These are phyloP conservation scores for Powellomyces hirtus DNA, from an alignment of 192 early-diverging fungal genomes.

Conservation along the genomic window DNA sequence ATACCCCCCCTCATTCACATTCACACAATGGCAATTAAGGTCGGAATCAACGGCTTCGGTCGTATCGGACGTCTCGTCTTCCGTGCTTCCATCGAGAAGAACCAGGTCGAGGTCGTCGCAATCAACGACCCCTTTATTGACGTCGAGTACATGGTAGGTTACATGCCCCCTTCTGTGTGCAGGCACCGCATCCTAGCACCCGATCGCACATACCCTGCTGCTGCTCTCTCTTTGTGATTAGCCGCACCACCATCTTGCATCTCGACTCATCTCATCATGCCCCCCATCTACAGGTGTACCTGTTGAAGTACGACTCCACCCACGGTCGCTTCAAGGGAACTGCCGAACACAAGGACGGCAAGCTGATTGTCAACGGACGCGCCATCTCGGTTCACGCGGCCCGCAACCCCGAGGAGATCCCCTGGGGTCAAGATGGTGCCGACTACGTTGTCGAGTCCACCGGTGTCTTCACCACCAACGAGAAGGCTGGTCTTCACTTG, in stretches of 20 bases:
- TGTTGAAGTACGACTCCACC: slow-evolving; percentile 98
- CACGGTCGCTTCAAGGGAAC: slow-evolving; percentile 92
- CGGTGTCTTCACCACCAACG: slow-evolving; percentile 94
- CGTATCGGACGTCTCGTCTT: slow-evolving; percentile 98
- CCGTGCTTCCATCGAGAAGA: slow-evolving; percentile 73
- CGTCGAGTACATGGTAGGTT: slow-evolving; percentile 85
- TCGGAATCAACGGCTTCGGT: slow-evolving; percentile 79
- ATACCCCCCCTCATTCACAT: no score
- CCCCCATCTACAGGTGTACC: slow-evolving; percentile 87
- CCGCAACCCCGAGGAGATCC: slow-evolving; percentile 83
- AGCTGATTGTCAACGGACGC: slow-evolving; percentile 87
- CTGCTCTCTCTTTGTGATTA: not conserved
- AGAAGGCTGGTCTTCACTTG: slow-evolving; percentile 82
- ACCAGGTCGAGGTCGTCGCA: slow-evolving; percentile 65
- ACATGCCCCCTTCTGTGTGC: not conserved
- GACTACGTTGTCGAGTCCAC: slow-evolving; percentile 98
- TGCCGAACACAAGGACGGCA: slow-evolving; percentile 76
- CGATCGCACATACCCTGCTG: not conserved
- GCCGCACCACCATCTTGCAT: no score
- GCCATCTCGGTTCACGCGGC: slow-evolving; percentile 70
- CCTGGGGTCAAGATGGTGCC: slow-evolving; percentile 79
- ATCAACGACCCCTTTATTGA: slow-evolving; percentile 98
- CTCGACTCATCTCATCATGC: no score
- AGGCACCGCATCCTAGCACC: not conserved
- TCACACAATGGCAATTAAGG: no score